Evolutionary conservation across 2,329 filamentous ascomycete genomes (phyloP).

Genomic region (Zymoseptoria ardabiliae): DNA sequence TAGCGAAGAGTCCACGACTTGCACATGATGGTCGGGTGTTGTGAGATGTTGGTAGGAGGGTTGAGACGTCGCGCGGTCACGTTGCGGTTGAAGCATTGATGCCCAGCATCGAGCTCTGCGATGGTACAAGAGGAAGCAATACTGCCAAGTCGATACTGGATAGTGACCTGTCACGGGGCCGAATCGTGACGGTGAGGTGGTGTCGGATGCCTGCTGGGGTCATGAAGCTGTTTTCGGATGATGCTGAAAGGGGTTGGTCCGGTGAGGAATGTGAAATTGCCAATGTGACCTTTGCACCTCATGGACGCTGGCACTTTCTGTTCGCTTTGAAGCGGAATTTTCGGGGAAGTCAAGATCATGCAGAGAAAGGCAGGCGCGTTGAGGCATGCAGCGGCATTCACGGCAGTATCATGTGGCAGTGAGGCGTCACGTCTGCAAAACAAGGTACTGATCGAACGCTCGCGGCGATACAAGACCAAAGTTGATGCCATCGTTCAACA

Average conservation of each 20-base stretch:
- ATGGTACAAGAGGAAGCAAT: constrained; percentile 1
- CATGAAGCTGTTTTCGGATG: not conserved
- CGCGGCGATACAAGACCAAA: not conserved
- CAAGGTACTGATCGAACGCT: not conserved
- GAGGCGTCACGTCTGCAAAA: not conserved
- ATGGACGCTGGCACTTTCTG: not conserved
- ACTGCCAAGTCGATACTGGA: not conserved
- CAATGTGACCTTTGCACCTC: not conserved
- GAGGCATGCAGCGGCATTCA: not conserved
- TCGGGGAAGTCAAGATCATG: not conserved
- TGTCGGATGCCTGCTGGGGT: not conserved
- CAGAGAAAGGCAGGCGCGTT: not conserved
- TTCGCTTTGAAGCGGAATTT: not conserved
- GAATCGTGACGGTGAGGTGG: not conserved
- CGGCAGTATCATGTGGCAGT: not conserved
- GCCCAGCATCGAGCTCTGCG: not conserved
- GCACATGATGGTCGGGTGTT: constrained; percentile 29
- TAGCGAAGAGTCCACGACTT: constrained; percentile 29
- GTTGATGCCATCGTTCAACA: not conserved
- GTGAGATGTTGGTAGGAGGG: not conserved
- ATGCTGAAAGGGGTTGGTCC: not conserved
- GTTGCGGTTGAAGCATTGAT: not conserved
- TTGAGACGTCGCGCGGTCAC: not conserved
- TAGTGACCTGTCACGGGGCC: not conserved
- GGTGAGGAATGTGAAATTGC: not conserved